Percentiles rank a stretch among this genome's conserved stretches.
Conservation (phyloP, 2,329 filamentous ascomycete species). For the Neonectria punicea region DNA sequence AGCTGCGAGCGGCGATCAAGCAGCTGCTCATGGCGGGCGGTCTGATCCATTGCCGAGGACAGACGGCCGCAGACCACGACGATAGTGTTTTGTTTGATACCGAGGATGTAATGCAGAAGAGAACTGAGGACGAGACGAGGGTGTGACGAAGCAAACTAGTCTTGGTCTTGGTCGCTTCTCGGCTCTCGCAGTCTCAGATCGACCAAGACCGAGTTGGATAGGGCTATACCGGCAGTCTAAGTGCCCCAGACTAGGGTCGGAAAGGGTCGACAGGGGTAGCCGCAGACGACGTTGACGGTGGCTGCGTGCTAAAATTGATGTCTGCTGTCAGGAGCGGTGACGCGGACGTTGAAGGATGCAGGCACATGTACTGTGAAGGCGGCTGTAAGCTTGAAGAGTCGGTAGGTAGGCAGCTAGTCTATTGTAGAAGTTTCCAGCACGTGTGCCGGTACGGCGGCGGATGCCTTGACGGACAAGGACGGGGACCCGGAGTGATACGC, state of each 20-base stretch:
- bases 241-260: background rate
- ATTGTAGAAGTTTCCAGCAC: background rate
- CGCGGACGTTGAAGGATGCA: background rate
- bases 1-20: slow-evolving; percentile 65
- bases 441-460: background rate
- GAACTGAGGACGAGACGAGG: background rate
- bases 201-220: slow-evolving; percentile 8
- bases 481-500: background rate
- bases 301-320: background rate
- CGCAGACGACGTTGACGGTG: slow-evolving; percentile 1
- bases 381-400: background rate
- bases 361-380: background rate
- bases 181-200: no score
- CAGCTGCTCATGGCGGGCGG: slow-evolving; percentile 55
- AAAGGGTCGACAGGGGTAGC: slow-evolving; percentile 6
- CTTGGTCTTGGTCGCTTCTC: no score
- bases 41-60: slow-evolving; percentile 47
- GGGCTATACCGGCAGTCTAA: slow-evolving; percentile 9
- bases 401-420: no score
- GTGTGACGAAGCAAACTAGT: background rate
- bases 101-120: slow-evolving; percentile 14
- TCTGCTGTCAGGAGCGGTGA: background rate
- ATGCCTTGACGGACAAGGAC: background rate
- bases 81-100: slow-evolving; percentile 9
- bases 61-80: slow-evolving; percentile 26